These are phyloP conservation scores for Colletotrichum lini DNA, from an alignment of 2,329 filamentous ascomycete species.

Conservation along the genomic window DNA sequence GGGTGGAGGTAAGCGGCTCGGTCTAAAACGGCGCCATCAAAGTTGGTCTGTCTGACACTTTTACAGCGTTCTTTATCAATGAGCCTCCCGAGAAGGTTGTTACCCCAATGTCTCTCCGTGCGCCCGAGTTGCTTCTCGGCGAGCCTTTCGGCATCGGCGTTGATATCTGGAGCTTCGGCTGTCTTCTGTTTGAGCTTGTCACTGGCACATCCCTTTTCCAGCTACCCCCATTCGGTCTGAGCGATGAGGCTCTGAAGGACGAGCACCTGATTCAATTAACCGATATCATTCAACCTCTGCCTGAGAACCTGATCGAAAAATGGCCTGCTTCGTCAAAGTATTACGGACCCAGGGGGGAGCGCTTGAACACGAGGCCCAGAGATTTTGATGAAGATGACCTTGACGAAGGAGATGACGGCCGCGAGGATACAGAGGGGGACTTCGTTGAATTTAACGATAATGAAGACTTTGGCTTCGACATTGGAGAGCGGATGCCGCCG, in stretches of 20 bases:
- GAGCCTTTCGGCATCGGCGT: constrained; percentile 24
- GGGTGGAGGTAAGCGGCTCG: constrained; percentile 21
- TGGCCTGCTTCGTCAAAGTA: constrained; percentile 39
- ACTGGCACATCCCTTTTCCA: constrained; percentile 40
- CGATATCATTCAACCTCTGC: constrained; percentile 41
- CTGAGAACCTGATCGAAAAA: constrained; percentile 33
- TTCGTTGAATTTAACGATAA: neutral
- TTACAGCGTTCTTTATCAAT: constrained; percentile 17
- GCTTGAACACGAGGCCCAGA: neutral
- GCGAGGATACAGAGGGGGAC: neutral
- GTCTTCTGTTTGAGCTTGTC: constrained; percentile 43
- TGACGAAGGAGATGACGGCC: neutral
- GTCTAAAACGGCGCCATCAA: no score
- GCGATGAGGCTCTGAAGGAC: constrained; percentile 33
- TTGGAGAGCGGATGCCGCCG: neutral
- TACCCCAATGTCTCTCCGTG: constrained; percentile 11
- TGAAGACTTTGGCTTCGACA: neutral
- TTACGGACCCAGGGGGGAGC: constrained; percentile 30
- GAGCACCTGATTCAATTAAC: constrained; percentile 42
- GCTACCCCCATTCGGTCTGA: constrained; percentile 6
- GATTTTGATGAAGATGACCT: constrained; percentile 19
- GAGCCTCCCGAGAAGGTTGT: neutral
- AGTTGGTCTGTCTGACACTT: no score
- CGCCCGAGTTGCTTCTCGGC: neutral
- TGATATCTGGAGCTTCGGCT: constrained; percentile 46